Base-by-base conservation (phyloP, 2,329 filamentous ascomycete genomes). In the Corynespora cassiicola region DNA sequence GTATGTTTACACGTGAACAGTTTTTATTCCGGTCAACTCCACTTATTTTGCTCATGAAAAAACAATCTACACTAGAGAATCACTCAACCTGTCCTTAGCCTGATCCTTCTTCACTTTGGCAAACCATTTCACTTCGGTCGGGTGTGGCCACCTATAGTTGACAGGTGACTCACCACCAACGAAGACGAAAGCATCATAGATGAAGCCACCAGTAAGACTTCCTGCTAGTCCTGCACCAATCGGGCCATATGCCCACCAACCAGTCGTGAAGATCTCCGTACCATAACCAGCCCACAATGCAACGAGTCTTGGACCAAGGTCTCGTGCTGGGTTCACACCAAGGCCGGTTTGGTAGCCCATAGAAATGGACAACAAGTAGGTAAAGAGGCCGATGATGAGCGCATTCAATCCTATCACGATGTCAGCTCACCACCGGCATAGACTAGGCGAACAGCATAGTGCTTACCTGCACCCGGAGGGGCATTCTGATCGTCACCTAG, bases 291-390 rank as follows among this genome's bases (percentile, higher is more conserved):
- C 61, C 65, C 82, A 80, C 57, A 82, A 85, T 2, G 79, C 79
- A 42, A 86, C 78, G 17, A 88, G 69, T n/a, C 85, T 74, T 2
- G 85, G 85, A 1, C 85, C 85, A 56, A 88, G 85, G 52, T 89
- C 86, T 61, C 85, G 78, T 15, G 85, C 85, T 26, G 86, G 68
- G 51, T 87, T 88, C 45, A 88, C 85, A 8, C 84, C 63, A 6
- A 60, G 47, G 21, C 61, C 61, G 4, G 54, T 59, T 26, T 62
- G 62, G 42, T 60, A 61, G 7, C 56, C 57, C 6, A 61, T 39
- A 1, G 54, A 48, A 3, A 63, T 47, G 47, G 52, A 56, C 18
- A 58, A 51, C 17, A 59, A 45, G 31, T 57, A 58, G 5, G 39
- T 50, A 7, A 53, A 46, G 22, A 63, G 52, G 5, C 60, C 54